phyloP scores from a whole-genome alignment of 108 stramenopile genomes.

The Chaetoceros tenuissimus region DNA sequence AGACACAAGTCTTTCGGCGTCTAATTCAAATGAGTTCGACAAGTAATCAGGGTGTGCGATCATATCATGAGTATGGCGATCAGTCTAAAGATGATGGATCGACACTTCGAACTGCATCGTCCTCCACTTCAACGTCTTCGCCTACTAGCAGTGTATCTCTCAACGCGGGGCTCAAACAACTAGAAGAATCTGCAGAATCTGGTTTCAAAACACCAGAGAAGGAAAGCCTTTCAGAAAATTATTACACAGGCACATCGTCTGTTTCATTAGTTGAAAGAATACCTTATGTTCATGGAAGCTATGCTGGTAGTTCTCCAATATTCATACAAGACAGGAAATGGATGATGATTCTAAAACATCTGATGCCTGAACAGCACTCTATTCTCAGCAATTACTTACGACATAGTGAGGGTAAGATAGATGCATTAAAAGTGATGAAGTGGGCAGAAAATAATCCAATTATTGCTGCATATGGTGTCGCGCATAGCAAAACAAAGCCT shows the following conservation, averaged over 20 bases:
- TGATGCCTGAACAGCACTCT: constrained; percentile 19
- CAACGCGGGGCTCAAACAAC: too few relatives aligned
- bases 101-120: neutral
- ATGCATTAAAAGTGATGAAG: constrained; percentile 30
- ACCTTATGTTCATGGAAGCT: constrained; percentile 48
- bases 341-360: constrained; percentile 13
- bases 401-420: neutral
- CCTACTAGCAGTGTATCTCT: too few relatives aligned
- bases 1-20: too few relatives aligned
- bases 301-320: constrained; percentile 34
- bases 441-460: constrained; percentile 71
- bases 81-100: too few relatives aligned
- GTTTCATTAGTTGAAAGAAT: constrained; percentile 3
- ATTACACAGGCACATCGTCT: neutral
- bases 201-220: neutral
- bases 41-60: too few relatives aligned
- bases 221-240: neutral
- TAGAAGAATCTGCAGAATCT: too few relatives aligned
- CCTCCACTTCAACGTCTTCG: neutral
- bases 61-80: too few relatives aligned
- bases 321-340: constrained; percentile 24
- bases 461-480: constrained; percentile 39
- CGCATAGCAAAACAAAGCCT: neutral
- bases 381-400: neutral
- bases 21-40: too few relatives aligned